phyloP scores from a whole-genome alignment of 139 green algal genomes.

The Coccomyxa sp. region DNA sequence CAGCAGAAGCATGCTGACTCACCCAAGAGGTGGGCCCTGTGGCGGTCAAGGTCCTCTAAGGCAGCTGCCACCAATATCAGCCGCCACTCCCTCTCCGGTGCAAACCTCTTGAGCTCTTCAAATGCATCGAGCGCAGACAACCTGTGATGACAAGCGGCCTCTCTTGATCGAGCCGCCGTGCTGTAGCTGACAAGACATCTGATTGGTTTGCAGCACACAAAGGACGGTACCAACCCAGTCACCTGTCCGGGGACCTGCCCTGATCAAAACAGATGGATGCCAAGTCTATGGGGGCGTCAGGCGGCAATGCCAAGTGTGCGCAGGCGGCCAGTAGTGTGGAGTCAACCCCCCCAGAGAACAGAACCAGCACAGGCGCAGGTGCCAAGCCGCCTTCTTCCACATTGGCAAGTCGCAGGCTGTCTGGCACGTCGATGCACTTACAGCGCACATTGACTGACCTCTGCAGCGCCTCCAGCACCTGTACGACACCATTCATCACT shows the following conservation, averaged over 20 bases:
- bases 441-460: background rate
- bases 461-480: background rate
- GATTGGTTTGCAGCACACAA: background rate
- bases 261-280: constrained; percentile 84
- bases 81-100: constrained; percentile 62
- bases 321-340: constrained; percentile 78
- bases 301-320: constrained; percentile 52
- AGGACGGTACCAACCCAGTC: constrained; percentile 17
- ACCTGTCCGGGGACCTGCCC: constrained; percentile 70
- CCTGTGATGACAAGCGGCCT: constrained; percentile 12
- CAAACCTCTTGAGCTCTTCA: constrained; percentile 52
- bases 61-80: constrained; percentile 76
- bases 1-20: background rate
- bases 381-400: background rate
- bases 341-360: constrained; percentile 90
- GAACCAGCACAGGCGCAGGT: constrained; percentile 58
- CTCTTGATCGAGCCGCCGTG: constrained; percentile 43
- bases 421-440: no score
- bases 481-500: background rate
- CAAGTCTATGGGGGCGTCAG: constrained; percentile 69
- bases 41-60: constrained; percentile 61
- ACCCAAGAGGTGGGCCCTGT: constrained; percentile 48
- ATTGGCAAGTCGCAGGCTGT: background rate
- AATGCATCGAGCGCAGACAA: constrained; percentile 60
- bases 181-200: background rate